Conservation (phyloP, 805 yeast genomes). For the Peterozyma xylosa region DNA sequence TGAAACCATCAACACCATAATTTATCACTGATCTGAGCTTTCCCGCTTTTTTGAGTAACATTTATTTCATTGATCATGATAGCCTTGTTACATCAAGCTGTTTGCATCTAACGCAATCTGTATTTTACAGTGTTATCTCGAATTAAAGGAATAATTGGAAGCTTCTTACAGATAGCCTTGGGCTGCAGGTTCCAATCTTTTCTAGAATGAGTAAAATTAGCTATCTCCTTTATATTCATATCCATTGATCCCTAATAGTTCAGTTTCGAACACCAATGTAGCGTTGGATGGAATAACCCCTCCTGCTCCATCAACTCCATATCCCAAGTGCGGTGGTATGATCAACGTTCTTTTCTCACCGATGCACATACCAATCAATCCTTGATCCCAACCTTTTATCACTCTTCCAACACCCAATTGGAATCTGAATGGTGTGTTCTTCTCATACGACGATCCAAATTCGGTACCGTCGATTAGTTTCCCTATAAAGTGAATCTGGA, state of each 20-base stretch:
- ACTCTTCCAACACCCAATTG: conserved; percentile 70
- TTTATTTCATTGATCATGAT: no score
- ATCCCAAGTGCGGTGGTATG: conserved; percentile 73
- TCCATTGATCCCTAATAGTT: conserved; percentile 48
- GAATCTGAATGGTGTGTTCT: conserved; percentile 65
- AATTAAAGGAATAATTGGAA: no score
- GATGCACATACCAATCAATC: conserved; percentile 70
- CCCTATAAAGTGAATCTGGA: conserved; percentile 78
- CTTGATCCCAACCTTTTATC: conserved; percentile 87
- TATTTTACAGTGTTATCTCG: no score
- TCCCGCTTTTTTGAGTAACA: no score
- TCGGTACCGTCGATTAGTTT: conserved; percentile 54
- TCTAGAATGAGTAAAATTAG: conserved; percentile 1
- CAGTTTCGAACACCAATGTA: conserved; percentile 57
- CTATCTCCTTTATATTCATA: not conserved
- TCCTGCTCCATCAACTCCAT: conserved; percentile 71
- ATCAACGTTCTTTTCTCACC: conserved; percentile 77
- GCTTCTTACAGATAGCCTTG: no score
- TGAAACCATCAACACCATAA: no score
- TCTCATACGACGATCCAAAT: conserved; percentile 64
- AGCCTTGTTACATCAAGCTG: no score
- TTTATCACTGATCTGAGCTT: no score
- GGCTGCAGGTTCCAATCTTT: no score
- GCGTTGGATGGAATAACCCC: conserved; percentile 74
- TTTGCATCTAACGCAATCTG: no score